Percentiles rank a stretch among this genome's conserved stretches.
Conservation (phyloP, 768 basidiomycete genomes). For the Lactarius sp. region DNA sequence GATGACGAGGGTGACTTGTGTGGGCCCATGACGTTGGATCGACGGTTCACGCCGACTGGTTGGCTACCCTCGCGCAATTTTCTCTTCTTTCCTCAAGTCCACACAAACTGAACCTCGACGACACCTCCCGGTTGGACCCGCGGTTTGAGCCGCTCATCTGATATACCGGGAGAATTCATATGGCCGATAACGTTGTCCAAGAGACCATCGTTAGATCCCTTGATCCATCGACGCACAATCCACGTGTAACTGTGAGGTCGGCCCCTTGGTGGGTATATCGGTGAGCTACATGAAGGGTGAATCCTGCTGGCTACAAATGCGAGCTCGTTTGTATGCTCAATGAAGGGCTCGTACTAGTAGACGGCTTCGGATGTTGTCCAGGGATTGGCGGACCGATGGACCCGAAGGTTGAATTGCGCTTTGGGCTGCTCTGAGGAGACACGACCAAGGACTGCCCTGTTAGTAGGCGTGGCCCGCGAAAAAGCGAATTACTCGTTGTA, state of each 20-base stretch:
- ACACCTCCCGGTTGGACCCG: constrained; percentile 7
- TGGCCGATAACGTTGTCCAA: constrained; percentile 43
- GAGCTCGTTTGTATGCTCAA: constrained; percentile 7
- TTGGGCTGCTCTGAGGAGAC: constrained; percentile 14
- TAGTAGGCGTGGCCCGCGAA: constrained; percentile 9
- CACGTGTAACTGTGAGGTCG: constrained; percentile 60
- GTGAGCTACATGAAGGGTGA: constrained; percentile 57
- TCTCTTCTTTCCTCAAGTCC: constrained; percentile 51
- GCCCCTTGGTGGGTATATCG: constrained; percentile 35
- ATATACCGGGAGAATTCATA: constrained; percentile 28
- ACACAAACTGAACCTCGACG: constrained; percentile 76
- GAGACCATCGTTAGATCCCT: constrained; percentile 48
- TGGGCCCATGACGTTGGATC: not conserved
- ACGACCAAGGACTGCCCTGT: constrained; percentile 4
- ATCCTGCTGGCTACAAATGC: constrained; percentile 46
- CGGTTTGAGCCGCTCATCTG: constrained; percentile 26
- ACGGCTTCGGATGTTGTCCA: constrained; percentile 17
- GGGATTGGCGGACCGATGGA: constrained; percentile 4
- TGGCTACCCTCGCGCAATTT: constrained; percentile 1
- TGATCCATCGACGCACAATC: constrained; percentile 75
- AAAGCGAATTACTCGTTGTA: constrained; percentile 8
- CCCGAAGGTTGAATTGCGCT: constrained; percentile 26
- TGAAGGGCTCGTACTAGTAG: not conserved
- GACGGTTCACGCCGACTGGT: constrained; percentile 8
- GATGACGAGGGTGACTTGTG: constrained; percentile 1